A percentile compares a stretch with the other conserved stretches of the same genome.
Evolutionary conservation across 495 filamentous ascomycete genomes (phyloP).

Genomic region (Aspergillus conjunctus): DNA sequence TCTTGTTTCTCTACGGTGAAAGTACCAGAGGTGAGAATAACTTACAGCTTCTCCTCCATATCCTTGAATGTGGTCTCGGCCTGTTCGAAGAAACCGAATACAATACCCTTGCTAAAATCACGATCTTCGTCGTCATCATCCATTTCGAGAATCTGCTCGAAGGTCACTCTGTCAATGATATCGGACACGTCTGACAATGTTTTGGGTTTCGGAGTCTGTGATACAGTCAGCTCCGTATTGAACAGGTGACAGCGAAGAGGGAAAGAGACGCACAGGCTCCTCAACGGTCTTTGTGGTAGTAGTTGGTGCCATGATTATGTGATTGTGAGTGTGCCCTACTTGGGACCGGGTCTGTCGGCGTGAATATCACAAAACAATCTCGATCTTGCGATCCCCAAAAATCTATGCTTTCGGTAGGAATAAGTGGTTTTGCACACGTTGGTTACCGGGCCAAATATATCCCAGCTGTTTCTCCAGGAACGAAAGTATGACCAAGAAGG

Average conservation of each 20-base stretch:
- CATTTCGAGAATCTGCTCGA: slow-evolving; percentile 96
- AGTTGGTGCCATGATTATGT: slow-evolving; percentile 34
- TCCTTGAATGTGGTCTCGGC: slow-evolving; percentile 81
- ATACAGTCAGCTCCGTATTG: slow-evolving; percentile 7
- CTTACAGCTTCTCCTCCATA: slow-evolving; percentile 84
- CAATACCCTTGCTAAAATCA: slow-evolving; percentile 83
- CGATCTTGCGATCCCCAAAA: neutral
- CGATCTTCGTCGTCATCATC: slow-evolving; percentile 79
- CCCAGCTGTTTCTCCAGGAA: slow-evolving; percentile 6
- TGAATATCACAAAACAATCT: neutral
- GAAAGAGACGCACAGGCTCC: slow-evolving; percentile 29
- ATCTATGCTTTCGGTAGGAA: slow-evolving; percentile 2
- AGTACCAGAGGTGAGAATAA: neutral
- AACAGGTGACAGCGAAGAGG: neutral
- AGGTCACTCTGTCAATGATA: slow-evolving; percentile 74
- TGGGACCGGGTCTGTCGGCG: neutral
- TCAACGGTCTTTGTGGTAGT: slow-evolving; percentile 35
- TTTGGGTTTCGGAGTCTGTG: slow-evolving; percentile 46
- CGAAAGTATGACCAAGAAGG: slow-evolving; percentile 8
- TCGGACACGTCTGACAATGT: slow-evolving; percentile 61
- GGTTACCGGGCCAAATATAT: neutral
- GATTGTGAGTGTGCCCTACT: neutral
- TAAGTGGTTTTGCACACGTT: neutral
- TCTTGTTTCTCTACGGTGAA: neutral
- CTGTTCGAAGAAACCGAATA: slow-evolving; percentile 91